These are phyloP conservation scores for Lichtheimia ornata DNA, from an alignment of 371 early-diverging fungal species.

Conservation along the genomic window DNA sequence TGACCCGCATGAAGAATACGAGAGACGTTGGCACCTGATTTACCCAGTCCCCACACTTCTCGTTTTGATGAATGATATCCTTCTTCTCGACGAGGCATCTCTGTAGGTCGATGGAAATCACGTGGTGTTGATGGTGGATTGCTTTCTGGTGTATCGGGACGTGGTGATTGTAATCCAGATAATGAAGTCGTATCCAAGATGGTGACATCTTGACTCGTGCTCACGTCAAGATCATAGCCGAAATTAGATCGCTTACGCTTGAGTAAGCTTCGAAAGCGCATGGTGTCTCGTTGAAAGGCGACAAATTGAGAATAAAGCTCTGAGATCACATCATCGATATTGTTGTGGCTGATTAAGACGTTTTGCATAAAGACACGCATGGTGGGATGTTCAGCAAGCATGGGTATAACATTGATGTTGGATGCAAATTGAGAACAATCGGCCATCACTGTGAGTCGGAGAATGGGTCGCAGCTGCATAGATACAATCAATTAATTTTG, in stretches of 20 bases:
- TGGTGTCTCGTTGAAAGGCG: conserved; percentile 64
- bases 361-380: conserved; percentile 74
- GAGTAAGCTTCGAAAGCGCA: conserved; percentile 53
- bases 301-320: conserved; percentile 56
- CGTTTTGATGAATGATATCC: conserved; percentile 36
- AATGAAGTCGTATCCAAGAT: conserved; percentile 31
- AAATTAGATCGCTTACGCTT: conserved; percentile 35
- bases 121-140: conserved; percentile 1
- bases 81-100: conserved; percentile 3
- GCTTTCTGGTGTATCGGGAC: neutral
- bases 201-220: conserved; percentile 23
- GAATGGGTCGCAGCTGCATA: conserved; percentile 37
- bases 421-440: conserved; percentile 74
- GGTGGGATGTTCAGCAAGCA: conserved; percentile 61
- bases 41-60: conserved; percentile 64
- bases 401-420: conserved; percentile 59
- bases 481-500: neutral
- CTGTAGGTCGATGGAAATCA: neutral
- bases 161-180: conserved; percentile 6
- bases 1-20: conserved; percentile 73
- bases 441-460: conserved; percentile 77
- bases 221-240: conserved; percentile 59
- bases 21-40: conserved; percentile 61
- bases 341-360: conserved; percentile 52
- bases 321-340: conserved; percentile 54